These are phyloP conservation scores for Vanderwaltozyma tropicalis DNA, from an alignment of 805 yeast genomes.

Conservation along the genomic window DNA sequence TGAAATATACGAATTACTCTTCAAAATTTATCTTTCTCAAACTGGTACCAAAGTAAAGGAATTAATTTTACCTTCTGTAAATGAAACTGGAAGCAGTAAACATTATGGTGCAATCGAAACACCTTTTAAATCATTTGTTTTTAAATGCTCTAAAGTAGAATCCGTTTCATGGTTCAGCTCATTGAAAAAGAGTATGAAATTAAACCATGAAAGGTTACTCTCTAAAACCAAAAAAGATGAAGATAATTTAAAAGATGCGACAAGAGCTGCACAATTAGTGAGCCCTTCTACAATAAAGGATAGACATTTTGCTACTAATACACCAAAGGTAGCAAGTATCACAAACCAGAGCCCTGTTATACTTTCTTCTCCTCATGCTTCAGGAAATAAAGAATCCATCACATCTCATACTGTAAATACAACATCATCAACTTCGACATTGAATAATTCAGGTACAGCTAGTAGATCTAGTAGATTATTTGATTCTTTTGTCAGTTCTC, in stretches of 20 bases:
- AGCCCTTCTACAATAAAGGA: constrained; percentile 6
- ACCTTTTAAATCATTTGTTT: constrained; percentile 41
- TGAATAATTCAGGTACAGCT: background rate
- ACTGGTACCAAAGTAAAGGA: constrained; percentile 50
- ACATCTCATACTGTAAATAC: background rate
- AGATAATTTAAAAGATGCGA: background rate
- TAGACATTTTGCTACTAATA: background rate
- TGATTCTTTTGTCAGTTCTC: constrained; percentile 25
- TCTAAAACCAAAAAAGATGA: constrained; percentile 6
- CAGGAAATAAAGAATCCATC: background rate
- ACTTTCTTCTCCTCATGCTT: background rate
- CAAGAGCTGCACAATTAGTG: constrained; percentile 8
- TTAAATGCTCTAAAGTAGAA: constrained; percentile 45
- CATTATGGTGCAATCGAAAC: constrained; percentile 45
- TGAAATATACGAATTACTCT: constrained; percentile 35
- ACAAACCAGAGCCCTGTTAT: background rate
- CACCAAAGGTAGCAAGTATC: background rate
- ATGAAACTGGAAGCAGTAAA: constrained; percentile 29
- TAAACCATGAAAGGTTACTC: constrained; percentile 33
- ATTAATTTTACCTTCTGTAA: constrained; percentile 31
- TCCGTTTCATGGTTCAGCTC: constrained; percentile 48
- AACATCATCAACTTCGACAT: background rate
- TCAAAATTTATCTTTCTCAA: constrained; percentile 46
- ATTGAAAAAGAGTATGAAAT: constrained; percentile 38
- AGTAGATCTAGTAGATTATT: constrained; percentile 21